Evolutionary conservation across 768 basidiomycete genomes (phyloP).

Genomic region (Cyclocybe cylindracea): DNA sequence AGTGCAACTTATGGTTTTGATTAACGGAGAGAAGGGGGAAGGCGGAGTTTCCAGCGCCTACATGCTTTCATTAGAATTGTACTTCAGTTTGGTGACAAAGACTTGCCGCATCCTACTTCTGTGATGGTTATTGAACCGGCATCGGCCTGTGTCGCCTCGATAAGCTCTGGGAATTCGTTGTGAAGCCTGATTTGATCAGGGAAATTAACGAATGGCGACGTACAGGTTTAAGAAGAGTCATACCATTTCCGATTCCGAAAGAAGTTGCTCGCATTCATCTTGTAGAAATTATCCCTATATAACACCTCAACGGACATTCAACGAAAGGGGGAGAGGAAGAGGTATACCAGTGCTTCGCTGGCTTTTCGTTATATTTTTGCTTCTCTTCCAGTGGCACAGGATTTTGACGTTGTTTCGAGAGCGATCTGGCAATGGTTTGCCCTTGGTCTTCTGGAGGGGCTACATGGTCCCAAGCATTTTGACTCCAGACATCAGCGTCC

Average conservation of each 20-base stretch:
- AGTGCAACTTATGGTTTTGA: constrained; percentile 69
- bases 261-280: constrained; percentile 81
- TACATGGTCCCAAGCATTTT: constrained; percentile 93
- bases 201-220: constrained; percentile 7
- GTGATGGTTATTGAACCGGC: constrained; percentile 77
- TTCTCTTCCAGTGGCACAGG: constrained; percentile 80
- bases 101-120: constrained; percentile 89
- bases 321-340: background rate
- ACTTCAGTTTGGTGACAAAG: background rate
- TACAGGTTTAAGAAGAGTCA: constrained; percentile 6
- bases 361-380: constrained; percentile 69
- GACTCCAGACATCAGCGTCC: constrained; percentile 75
- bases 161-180: constrained; percentile 92
- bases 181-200: constrained; percentile 58
- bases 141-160: constrained; percentile 68
- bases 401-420: constrained; percentile 66
- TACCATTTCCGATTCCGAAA: constrained; percentile 94
- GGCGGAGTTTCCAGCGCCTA: constrained; percentile 93
- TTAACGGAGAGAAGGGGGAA: constrained; percentile 88
- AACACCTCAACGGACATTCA: constrained; percentile 3
- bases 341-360: constrained; percentile 69
- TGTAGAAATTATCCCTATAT: constrained; percentile 91
- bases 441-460: constrained; percentile 80
- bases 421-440: constrained; percentile 67
- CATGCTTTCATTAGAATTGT: background rate